phyloP scores from a whole-genome alignment of 2,329 filamentous ascomycete genomes.

The Lachnellula hyalina region DNA sequence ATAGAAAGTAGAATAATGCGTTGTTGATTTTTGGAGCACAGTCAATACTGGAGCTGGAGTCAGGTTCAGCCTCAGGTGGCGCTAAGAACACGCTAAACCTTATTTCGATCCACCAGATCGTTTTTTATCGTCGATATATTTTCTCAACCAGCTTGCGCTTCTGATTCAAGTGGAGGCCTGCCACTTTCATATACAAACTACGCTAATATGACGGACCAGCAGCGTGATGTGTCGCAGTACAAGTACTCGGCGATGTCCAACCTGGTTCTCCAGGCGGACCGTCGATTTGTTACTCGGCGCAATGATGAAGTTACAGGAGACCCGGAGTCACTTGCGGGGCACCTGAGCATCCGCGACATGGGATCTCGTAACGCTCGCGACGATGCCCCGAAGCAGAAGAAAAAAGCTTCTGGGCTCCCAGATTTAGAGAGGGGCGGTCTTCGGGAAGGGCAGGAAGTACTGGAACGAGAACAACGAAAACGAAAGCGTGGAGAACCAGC shows the following conservation, averaged over 20 bases:
- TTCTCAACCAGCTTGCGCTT: slow-evolving; percentile 3
- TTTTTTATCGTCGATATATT: background rate
- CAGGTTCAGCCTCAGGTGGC: background rate
- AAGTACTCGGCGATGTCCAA: slow-evolving; percentile 99
- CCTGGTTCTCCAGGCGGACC: slow-evolving; percentile 99
- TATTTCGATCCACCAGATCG: background rate
- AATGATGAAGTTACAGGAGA: slow-evolving; percentile 95
- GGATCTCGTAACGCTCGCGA: slow-evolving; percentile 78
- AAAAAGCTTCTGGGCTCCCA: slow-evolving; percentile 57
- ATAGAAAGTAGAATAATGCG: background rate
- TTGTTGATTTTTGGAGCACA: slow-evolving; percentile 4
- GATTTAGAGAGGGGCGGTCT: slow-evolving; percentile 70
- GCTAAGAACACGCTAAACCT: background rate
- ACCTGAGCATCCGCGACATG: slow-evolving; percentile 93
- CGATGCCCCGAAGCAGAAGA: slow-evolving; percentile 74
- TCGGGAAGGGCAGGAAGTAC: slow-evolving; percentile 75
- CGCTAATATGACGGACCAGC: slow-evolving; percentile 62
- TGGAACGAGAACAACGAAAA: slow-evolving; percentile 81
- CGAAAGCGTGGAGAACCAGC: slow-evolving; percentile 69
- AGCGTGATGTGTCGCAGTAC: slow-evolving; percentile 88
- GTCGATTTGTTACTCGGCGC: slow-evolving; percentile 86
- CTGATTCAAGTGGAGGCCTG: background rate
- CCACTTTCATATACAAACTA: slow-evolving; percentile 22
- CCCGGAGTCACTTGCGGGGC: slow-evolving; percentile 91
- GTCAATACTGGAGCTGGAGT: no score